These are phyloP conservation scores for Durusdinium trenchii DNA, from an alignment of 73 alveolate species.

Conservation along the genomic window DNA sequence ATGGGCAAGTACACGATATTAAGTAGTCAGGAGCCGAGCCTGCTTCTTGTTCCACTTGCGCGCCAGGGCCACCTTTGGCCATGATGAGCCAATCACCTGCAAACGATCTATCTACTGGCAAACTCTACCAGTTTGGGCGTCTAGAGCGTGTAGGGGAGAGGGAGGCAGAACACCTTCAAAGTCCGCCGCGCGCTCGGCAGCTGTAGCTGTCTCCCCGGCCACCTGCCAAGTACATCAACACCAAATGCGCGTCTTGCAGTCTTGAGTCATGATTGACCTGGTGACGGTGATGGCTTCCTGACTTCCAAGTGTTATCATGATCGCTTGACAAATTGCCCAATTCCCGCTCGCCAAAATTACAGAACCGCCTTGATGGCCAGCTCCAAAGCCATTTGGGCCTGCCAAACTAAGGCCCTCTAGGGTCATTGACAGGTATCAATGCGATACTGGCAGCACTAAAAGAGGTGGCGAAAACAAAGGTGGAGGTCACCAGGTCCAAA, in stretches of 20 bases:
- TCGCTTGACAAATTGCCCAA: background rate
- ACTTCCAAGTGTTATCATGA: background rate
- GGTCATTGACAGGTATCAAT: background rate
- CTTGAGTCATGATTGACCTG: background rate
- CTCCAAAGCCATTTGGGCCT: conserved; percentile 47
- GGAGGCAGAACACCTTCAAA: conserved; percentile 23
- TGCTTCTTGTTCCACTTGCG: conserved; percentile 43
- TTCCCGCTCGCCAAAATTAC: background rate
- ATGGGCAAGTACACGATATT: background rate
- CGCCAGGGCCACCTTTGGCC: conserved; percentile 80
- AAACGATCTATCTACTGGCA: background rate
- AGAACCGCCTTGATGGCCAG: conserved; percentile 39
- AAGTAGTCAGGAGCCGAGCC: background rate
- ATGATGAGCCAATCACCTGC: conserved; percentile 67
- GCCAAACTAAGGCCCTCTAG: background rate
- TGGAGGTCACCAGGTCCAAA: no score
- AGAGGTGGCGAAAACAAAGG: no score
- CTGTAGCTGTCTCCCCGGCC: conserved; percentile 54
- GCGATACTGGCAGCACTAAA: no score
- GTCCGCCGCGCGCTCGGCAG: conserved; percentile 54
- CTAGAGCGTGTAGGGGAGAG: background rate
- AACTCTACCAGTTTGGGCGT: background rate
- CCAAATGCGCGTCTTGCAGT: background rate
- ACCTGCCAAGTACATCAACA: background rate
- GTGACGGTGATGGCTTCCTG: background rate